Evolutionary conservation across 192 early-diverging fungal species (phyloP).

Genomic region (Globomyces pollinis-pini): DNA sequence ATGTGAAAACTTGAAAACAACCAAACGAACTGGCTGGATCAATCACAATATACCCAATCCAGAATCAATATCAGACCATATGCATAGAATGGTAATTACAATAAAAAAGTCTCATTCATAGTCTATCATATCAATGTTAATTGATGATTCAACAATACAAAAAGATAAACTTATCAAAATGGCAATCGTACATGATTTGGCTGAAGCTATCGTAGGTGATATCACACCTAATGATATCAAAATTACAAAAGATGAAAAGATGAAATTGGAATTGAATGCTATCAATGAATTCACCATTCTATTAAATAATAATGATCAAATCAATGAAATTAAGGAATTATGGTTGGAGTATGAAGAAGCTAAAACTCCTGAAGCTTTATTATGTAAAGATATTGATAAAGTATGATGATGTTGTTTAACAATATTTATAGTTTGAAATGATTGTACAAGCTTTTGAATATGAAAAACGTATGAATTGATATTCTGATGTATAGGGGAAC

Average conservation of each 20-base stretch:
- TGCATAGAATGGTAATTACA: constrained; percentile 91
- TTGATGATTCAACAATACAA: constrained; percentile 53
- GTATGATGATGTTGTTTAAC: too few species aligned
- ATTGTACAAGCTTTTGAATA: constrained; percentile 87
- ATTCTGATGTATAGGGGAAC: too few species aligned
- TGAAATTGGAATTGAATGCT: constrained; percentile 57
- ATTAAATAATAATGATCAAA: constrained; percentile 45
- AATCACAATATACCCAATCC: constrained; percentile 56
- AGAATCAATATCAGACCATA: constrained; percentile 91
- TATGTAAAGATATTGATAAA: constrained; percentile 91
- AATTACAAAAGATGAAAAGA: constrained; percentile 72
- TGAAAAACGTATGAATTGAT: constrained; percentile 73
- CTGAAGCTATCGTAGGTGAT: constrained; percentile 80
- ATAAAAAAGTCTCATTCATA: too few species aligned
- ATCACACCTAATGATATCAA: constrained; percentile 81
- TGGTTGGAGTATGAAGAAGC: constrained; percentile 85
- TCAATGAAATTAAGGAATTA: constrained; percentile 63
- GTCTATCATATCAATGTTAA: constrained; percentile 80
- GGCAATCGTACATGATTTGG: constrained; percentile 89
- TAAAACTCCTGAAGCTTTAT: constrained; percentile 61
- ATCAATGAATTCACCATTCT: constrained; percentile 53
- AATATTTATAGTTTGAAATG: too few species aligned
- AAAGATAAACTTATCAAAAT: constrained; percentile 51
- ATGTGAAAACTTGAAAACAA: constrained; percentile 44
- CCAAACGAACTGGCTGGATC: constrained; percentile 91